phyloP scores from a whole-genome alignment of 306 rosid species.

The Canavalia ensiformis region DNA sequence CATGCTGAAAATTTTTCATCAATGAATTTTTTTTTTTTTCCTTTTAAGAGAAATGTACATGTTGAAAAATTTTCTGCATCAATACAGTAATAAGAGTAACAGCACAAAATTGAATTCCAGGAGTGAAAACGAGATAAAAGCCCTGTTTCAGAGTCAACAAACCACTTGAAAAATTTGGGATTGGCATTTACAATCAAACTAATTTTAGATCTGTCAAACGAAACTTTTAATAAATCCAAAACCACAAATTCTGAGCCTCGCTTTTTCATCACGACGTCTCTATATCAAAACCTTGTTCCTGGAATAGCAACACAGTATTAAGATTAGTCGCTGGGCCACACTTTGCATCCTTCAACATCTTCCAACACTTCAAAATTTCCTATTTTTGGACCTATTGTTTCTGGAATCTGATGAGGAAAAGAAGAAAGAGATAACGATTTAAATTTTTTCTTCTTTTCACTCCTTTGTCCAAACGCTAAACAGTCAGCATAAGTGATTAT shows the following conservation, averaged over 20 bases:
- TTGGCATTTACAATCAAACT: slow-evolving; percentile 10
- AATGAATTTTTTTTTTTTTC: no score
- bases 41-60: no score
- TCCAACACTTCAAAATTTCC: not conserved
- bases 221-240: not conserved
- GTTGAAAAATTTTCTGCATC: no score
- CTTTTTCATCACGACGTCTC: not conserved
- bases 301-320: slow-evolving; percentile 5
- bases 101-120: no score
- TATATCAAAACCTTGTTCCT: slow-evolving; percentile 45
- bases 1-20: no score
- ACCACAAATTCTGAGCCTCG: slow-evolving; percentile 10
- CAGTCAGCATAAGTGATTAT: not conserved
- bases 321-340: slow-evolving; percentile 14
- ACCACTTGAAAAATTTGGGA: not conserved
- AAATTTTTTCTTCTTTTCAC: not conserved
- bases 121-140: no score
- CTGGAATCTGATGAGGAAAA: not conserved
- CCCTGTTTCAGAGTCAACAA: not conserved
- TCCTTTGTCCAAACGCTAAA: not conserved
- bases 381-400: not conserved
- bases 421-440: not conserved
- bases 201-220: not conserved
- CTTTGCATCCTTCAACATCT: not conserved
- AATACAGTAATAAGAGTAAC: no score